Evolutionary conservation across 1,284 basidiomycete species (phyloP).

Genomic region (Vanrija humicola): DNA sequence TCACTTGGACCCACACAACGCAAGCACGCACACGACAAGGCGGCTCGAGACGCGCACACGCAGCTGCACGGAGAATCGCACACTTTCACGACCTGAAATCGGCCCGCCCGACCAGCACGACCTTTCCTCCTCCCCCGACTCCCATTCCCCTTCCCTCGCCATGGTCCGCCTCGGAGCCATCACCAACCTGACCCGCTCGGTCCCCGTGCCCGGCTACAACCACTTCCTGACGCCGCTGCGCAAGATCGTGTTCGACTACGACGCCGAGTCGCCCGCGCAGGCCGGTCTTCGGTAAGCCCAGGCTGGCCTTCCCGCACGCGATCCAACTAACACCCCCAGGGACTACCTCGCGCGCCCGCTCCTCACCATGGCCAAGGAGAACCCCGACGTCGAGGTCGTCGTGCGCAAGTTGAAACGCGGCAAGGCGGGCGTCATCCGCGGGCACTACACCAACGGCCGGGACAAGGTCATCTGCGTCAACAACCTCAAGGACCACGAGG

Average conservation of each 20-base stretch:
- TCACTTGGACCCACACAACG: too few species aligned
- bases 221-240: constrained; percentile 45
- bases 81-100: too few species aligned
- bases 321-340: background rate
- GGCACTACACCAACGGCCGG: constrained; percentile 51
- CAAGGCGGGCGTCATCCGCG: constrained; percentile 47
- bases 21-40: too few species aligned
- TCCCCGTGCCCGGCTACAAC: constrained; percentile 41
- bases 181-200: constrained; percentile 22
- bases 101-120: background rate
- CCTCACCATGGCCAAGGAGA: constrained; percentile 32
- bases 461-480: constrained; percentile 54
- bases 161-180: constrained; percentile 24
- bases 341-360: constrained; percentile 16
- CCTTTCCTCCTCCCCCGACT: background rate
- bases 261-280: constrained; percentile 37
- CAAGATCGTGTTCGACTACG: constrained; percentile 45
- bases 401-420: constrained; percentile 45
- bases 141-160: background rate
- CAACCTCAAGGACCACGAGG: constrained; percentile 43
- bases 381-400: constrained; percentile 50
- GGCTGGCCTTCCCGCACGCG: background rate
- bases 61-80: too few species aligned
- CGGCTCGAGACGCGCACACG: too few species aligned
- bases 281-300: constrained; percentile 36